Conservation (phyloP, 2,329 filamentous ascomycete species). For the Neopestalotiopsis clavispora region DNA sequence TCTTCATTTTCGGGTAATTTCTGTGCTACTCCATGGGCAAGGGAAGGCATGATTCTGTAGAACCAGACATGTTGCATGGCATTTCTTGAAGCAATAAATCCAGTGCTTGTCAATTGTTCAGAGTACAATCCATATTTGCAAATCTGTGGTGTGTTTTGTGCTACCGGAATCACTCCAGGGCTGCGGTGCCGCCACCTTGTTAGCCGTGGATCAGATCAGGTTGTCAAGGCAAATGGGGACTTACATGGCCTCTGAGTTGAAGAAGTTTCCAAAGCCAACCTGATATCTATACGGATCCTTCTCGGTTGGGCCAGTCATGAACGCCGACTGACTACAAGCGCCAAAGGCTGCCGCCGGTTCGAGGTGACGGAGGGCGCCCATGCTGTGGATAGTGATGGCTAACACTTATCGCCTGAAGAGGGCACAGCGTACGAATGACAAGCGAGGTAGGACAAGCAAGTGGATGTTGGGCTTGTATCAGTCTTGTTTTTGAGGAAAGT, state of each 20-base stretch:
- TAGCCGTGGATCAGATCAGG: neutral
- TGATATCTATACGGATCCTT: constrained; percentile 28
- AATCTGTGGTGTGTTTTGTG: constrained; percentile 32
- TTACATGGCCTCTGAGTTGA: constrained; percentile 29
- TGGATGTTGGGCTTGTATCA: too few relatives aligned
- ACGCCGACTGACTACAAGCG: constrained; percentile 22
- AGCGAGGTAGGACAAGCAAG: too few relatives aligned
- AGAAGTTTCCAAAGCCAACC: constrained; percentile 28
- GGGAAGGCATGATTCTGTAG: constrained; percentile 35
- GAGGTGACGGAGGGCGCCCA: constrained; percentile 9
- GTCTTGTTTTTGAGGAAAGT: too few relatives aligned
- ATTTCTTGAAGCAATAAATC: constrained; percentile 30
- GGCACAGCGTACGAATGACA: too few relatives aligned
- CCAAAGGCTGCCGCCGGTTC: constrained; percentile 6
- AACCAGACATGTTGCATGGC: constrained; percentile 34
- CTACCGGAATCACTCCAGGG: constrained; percentile 18
- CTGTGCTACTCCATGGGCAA: constrained; percentile 25
- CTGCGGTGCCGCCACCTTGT: neutral
- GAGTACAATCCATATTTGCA: constrained; percentile 34
- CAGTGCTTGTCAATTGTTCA: constrained; percentile 35
- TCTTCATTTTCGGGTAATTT: constrained; percentile 21
- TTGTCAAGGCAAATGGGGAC: neutral
- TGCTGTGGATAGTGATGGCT: neutral
- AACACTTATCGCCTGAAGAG: neutral
- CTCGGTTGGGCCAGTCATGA: constrained; percentile 19